Percentiles rank a stretch among this genome's conserved stretches.
Conservation (phyloP, 1,284 basidiomycete genomes). For the Cutaneotrichosporon sp. region DNA sequence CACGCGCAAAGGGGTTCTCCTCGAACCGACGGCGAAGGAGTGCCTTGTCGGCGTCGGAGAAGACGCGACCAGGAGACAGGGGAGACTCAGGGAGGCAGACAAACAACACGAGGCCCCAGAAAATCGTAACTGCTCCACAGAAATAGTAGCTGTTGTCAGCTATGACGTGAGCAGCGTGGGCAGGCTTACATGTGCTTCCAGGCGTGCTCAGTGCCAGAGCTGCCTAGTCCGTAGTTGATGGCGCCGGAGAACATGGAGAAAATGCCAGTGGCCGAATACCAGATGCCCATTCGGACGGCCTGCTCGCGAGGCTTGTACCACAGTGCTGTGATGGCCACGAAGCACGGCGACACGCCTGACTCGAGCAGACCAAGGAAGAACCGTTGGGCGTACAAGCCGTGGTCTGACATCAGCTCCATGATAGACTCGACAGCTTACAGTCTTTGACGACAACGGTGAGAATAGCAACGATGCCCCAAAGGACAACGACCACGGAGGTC, state of each 20-base stretch:
- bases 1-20: conserved; percentile 38
- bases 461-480: conserved; percentile 53
- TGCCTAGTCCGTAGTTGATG: conserved; percentile 53
- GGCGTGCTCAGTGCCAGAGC: conserved; percentile 40
- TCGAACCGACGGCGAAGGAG: conserved; percentile 46
- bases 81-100: conserved; percentile 51
- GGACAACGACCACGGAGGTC: conserved; percentile 35
- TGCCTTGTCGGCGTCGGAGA: conserved; percentile 41
- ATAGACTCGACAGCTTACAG: no score
- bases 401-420: conserved; percentile 24
- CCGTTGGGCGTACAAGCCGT: conserved; percentile 52
- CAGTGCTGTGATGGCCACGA: conserved; percentile 51
- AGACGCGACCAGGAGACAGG: conserved; percentile 40
- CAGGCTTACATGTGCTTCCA: conserved; percentile 51
- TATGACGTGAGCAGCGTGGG: neutral
- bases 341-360: conserved; percentile 52
- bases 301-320: conserved; percentile 53
- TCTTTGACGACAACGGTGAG: conserved; percentile 50
- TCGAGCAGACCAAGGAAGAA: conserved; percentile 51
- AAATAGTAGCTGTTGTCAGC: conserved; percentile 45
- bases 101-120: conserved; percentile 49
- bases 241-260: conserved; percentile 49
- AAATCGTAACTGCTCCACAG: conserved; percentile 51
- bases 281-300: conserved; percentile 46
- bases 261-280: conserved; percentile 53